Evolutionary conservation across 257 asterid genomes (phyloP), one percentile per base, ranked within the genome.

Genomic region (Solanum stenotomum): DNA sequence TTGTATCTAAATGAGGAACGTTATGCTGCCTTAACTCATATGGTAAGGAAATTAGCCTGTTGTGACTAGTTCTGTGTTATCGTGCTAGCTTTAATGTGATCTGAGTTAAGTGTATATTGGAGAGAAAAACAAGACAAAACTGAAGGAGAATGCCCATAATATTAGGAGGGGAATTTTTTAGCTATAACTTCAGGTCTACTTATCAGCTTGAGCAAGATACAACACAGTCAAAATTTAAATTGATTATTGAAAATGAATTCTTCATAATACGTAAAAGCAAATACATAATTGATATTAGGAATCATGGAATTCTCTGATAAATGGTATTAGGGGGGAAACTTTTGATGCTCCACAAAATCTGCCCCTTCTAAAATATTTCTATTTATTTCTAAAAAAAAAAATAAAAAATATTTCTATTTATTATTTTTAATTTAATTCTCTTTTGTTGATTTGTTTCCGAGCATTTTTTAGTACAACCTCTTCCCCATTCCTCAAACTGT

Each of bases 1-100:
- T 91, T 97, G 91, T 96, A 90, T 91, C 91, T 97, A 81, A 97
- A 95, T 85, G 94, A 97, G 92, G 99, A 97, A 89, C 96, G 99
- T 88, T 97, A 96, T 75, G 98, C 99, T 37, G 95, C 96, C 87
- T 92, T 97, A 74, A 90, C 95, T 84, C 98, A 94, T 74, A 96
- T 97, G 99, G 99, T 97, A 94, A 29, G 44, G 18, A 18, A 49
- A 46, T 82, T 46, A 49, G 7, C 70, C 34, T 31, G 27, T 18
- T 49, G 29, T 29, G 42, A 27, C 42, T 82, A 29, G 27, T 42
- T 79, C 37, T 79, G 25, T 79, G 37, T 15, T 29, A 27, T 49
- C 10, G 27, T 79, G 67, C 38, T 79, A 44, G 85, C 65, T 35
- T 75, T 37, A 22, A 20, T 74, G 83, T 75, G 31, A 25, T 75